Conservation (phyloP, 768 basidiomycete genomes). For the Agaricus sinodeliciosus region DNA sequence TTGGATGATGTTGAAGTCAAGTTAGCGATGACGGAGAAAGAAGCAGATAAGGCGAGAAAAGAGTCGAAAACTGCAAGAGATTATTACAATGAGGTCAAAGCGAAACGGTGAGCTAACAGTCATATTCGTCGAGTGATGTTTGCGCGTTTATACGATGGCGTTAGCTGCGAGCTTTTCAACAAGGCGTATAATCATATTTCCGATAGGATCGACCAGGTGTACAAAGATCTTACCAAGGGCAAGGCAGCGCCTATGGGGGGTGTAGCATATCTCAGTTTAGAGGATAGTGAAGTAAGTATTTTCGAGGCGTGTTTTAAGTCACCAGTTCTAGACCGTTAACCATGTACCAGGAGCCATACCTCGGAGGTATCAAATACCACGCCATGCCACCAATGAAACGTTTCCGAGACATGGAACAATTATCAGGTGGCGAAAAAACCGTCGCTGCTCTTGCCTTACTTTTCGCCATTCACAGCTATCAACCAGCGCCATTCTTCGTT, state of each 20-base stretch:
- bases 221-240: constrained; percentile 96
- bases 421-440: constrained; percentile 98
- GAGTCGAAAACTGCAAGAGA: constrained; percentile 90
- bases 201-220: constrained; percentile 89
- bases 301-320: too few relatives aligned
- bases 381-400: constrained; percentile 99
- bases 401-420: constrained; percentile 98
- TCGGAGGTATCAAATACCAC: constrained; percentile 86
- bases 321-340: not conserved
- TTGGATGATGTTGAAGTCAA: constrained; percentile 82
- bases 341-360: constrained; percentile 23
- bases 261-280: constrained; percentile 91
- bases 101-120: constrained; percentile 48
- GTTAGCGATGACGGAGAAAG: constrained; percentile 82
- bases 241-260: constrained; percentile 93
- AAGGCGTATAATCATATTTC: constrained; percentile 96
- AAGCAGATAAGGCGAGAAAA: constrained; percentile 87
- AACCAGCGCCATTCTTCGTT: constrained; percentile 96
- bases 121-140: not conserved
- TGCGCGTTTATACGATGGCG: not conserved
- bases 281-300: constrained; percentile 80
- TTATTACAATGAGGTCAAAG: constrained; percentile 83
- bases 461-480: constrained; percentile 97
- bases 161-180: constrained; percentile 79
- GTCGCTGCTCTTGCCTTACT: constrained; percentile 95